phyloP scores from a whole-genome alignment of 192 early-diverging fungal genomes.

The Geranomyces michiganensis region DNA sequence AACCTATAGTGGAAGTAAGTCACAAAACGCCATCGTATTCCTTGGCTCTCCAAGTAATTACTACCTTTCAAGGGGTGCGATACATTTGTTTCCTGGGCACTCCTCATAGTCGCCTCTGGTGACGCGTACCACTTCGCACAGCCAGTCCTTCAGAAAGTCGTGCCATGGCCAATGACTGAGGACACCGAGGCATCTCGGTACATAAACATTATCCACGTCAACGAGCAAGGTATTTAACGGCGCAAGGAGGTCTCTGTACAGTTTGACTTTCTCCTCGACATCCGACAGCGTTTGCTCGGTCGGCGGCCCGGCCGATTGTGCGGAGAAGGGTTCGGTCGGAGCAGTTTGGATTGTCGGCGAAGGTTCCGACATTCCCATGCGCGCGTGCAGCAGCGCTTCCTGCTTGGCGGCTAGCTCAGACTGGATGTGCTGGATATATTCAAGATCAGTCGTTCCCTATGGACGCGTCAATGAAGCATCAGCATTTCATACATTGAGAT shows the following conservation, averaged over 20 bases:
- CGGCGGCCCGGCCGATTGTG: background rate
- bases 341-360: background rate
- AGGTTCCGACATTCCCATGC: slow-evolving; percentile 23
- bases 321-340: background rate
- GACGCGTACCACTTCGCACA: slow-evolving; percentile 61
- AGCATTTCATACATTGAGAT: slow-evolving; percentile 1
- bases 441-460: slow-evolving; percentile 40
- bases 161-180: slow-evolving; percentile 74
- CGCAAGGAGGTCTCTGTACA: slow-evolving; percentile 66
- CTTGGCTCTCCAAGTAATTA: background rate
- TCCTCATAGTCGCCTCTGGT: slow-evolving; percentile 57
- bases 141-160: slow-evolving; percentile 76
- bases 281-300: slow-evolving; percentile 39
- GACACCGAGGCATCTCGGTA: slow-evolving; percentile 69
- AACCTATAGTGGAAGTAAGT: slow-evolving; percentile 41
- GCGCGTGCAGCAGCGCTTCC: slow-evolving; percentile 43
- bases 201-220: slow-evolving; percentile 65
- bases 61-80: slow-evolving; percentile 63
- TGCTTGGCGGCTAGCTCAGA: slow-evolving; percentile 48
- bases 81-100: slow-evolving; percentile 16
- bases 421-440: slow-evolving; percentile 53
- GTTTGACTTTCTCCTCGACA: slow-evolving; percentile 68
- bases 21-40: background rate
- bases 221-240: slow-evolving; percentile 59
- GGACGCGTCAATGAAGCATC: background rate